Evolutionary conservation across 306 rosid genomes (phyloP).

Genomic region (Cyamopsis tetragonoloba): DNA sequence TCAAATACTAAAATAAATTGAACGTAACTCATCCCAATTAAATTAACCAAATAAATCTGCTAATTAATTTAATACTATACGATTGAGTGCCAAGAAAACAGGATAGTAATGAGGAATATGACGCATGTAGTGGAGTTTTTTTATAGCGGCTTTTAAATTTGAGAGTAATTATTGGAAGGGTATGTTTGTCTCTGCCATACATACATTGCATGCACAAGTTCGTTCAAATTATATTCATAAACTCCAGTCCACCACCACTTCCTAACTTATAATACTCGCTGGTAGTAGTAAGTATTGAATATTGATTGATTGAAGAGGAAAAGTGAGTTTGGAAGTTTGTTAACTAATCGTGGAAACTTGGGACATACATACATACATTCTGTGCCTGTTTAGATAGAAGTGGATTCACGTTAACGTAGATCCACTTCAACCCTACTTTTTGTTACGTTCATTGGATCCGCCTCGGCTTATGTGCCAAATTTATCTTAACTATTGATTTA

Average conservation of each 20-base stretch:
- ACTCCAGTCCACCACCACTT: constrained; percentile 16
- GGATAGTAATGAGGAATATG: no score
- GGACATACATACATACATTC: constrained; percentile 21
- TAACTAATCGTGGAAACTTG: constrained; percentile 15
- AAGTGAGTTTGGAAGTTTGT: constrained; percentile 27
- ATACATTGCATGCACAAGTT: not conserved
- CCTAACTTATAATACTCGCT: not conserved
- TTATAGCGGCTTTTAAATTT: constrained; percentile 9
- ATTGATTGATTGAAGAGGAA: constrained; percentile 1
- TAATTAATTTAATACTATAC: constrained; percentile 21
- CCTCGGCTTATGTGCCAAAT: no score
- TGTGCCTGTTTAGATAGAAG: no score
- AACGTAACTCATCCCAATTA: constrained; percentile 17
- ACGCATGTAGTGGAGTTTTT: constrained; percentile 6
- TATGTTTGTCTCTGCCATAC: constrained; percentile 32
- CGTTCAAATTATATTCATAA: no score
- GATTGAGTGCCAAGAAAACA: constrained; percentile 19
- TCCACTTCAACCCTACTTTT: no score
- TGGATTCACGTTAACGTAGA: no score
- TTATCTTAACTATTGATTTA: no score
- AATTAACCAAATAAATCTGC: not conserved
- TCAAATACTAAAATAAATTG: no score
- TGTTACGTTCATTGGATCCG: no score
- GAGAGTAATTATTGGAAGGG: constrained; percentile 27
- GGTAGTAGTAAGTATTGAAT: not conserved